Evolutionary conservation across 192 early-diverging fungal species (phyloP), one percentile per base, ranked within the genome.

Genomic region (Backusella psychrophila): DNA sequence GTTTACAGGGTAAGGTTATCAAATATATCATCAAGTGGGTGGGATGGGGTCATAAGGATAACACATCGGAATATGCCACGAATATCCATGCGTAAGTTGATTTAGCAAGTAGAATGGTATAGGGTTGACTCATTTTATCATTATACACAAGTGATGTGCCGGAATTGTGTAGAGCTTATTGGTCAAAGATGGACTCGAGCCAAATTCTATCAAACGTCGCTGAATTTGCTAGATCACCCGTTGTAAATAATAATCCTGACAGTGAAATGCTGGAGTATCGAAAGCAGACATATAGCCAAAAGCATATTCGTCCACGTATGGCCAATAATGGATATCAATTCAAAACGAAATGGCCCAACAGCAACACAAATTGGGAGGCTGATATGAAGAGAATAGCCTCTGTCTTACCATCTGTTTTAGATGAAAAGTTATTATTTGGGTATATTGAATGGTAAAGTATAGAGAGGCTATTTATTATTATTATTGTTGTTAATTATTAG

Each of bases 1-100:
- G 3, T 29, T 26, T 29, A 63, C 26, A 75, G 74, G n/a, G 41
- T 14, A 75, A 41, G 31, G 74, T 75, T 0, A 42, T 67, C 1
- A 67, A 66, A 5, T 75, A 75, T 68, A 17, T 8, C 4, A 75
- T 75, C 9, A 66, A 67, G 67, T 75, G 74, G 74, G 12, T 21
- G 8, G 74, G 74, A 2, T 75, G 66, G 42, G n/a, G 8, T 41
- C 26, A 44, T 0, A 46, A 34, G 9, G 19, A 38, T 6, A 75
- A 75, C n/a, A 75, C 74, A 0, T 1, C 3, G 0, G 74, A 75
- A 49, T 26, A 14, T 1, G 74, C 74, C 4, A 42, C 15, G 11
- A 5, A n/a, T 1, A 42, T 75, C 2, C 74, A 75, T 35, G 15
- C 11, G 74, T 75, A 75, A 75, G 63, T 67, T 63, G 21, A 21